These are phyloP conservation scores for Dryas drummondii DNA, from an alignment of 306 rosid genomes.

Conservation along the genomic window DNA sequence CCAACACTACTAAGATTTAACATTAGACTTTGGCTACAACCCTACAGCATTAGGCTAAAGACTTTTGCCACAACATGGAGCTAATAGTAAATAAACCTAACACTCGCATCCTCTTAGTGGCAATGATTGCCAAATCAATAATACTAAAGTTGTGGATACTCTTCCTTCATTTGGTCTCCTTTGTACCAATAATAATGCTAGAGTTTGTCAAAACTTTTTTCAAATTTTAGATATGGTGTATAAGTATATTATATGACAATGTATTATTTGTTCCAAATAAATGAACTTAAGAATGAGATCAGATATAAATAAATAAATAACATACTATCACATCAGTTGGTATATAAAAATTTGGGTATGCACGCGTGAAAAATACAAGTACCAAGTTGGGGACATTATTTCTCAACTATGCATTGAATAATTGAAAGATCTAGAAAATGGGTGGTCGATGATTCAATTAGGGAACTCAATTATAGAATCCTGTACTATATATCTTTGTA, in stretches of 20 bases:
- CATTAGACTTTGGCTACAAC: background rate
- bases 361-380: background rate
- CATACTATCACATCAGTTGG: no score
- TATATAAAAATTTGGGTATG: background rate
- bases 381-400: conserved; percentile 13
- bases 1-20: background rate
- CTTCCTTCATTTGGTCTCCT: no score
- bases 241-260: no score
- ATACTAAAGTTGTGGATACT: no score
- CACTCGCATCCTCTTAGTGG: background rate
- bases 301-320: no score
- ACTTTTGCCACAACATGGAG: background rate
- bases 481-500: conserved; percentile 5
- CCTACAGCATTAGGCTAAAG: background rate
- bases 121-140: background rate
- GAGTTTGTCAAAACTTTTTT: no score
- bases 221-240: no score
- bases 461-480: background rate
- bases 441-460: conserved; percentile 9
- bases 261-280: no score
- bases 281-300: no score
- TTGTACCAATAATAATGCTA: no score
- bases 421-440: conserved; percentile 4
- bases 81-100: no score
- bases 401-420: conserved; percentile 5